These are phyloP conservation scores for Cladophialophora bantiana DNA, from an alignment of 2,329 filamentous ascomycete species.

Conservation along the genomic window DNA sequence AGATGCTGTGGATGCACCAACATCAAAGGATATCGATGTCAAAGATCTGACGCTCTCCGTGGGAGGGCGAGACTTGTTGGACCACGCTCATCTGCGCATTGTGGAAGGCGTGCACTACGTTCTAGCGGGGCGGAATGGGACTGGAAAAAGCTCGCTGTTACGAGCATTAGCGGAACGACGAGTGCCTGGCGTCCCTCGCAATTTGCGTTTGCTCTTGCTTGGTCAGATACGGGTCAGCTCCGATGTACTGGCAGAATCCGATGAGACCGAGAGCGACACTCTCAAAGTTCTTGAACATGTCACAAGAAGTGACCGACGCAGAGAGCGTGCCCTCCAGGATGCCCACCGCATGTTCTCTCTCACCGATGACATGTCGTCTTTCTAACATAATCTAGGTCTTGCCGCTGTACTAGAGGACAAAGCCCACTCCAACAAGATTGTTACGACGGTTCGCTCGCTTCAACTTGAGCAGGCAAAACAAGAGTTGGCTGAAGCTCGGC, in stretches of 20 bases:
- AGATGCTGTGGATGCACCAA: conserved; percentile 36
- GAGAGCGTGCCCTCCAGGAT: conserved; percentile 65
- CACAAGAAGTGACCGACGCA: conserved; percentile 58
- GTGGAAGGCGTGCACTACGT: conserved; percentile 79
- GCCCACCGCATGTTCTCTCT: conserved; percentile 59
- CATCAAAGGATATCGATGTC: conserved; percentile 38
- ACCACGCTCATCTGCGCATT: conserved; percentile 72
- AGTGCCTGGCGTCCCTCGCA: conserved; percentile 75
- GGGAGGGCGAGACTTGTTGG: conserved; percentile 66
- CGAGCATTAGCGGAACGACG: conserved; percentile 78
- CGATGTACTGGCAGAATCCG: conserved; percentile 43
- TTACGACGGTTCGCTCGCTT: conserved; percentile 67
- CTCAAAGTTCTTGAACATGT: conserved; percentile 70
- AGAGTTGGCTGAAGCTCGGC: conserved; percentile 72
- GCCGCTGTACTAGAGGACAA: conserved; percentile 65
- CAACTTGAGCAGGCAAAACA: conserved; percentile 68
- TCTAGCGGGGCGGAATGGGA: conserved; percentile 79
- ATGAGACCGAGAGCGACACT: conserved; percentile 40
- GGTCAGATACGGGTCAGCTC: conserved; percentile 64
- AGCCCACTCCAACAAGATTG: conserved; percentile 62
- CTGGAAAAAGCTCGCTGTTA: conserved; percentile 80
- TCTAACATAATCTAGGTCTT: conserved; percentile 54
- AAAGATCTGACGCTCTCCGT: conserved; percentile 38
- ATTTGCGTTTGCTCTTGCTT: conserved; percentile 70
- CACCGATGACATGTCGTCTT: not conserved